Evolutionary conservation across 1,284 basidiomycete genomes (phyloP), one percentile per base, ranked within the genome.

Genomic region (Boletus mariae): DNA sequence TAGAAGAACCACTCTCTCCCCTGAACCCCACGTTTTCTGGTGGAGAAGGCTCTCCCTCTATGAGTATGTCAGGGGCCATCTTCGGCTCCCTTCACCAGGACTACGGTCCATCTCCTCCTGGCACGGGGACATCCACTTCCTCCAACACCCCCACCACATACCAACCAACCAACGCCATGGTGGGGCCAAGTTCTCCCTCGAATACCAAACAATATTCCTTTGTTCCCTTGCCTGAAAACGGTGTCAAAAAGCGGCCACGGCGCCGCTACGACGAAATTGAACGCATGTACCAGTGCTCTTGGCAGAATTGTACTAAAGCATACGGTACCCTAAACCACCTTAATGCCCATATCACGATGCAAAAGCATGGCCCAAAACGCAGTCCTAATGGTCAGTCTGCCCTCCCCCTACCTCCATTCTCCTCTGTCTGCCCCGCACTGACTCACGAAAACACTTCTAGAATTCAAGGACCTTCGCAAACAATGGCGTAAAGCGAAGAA

Each of bases 381-480:
- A 88, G 81, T 67, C 92, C 93, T 8, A 82, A 80, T 57, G 90
- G 91, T 93, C 63, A 69, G 84, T 17, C 12, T 40, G 4, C 26
- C 13, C 20, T 48, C 42, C 17, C 15, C 9, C 26, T 2, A 40
- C 3, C 28, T 2, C 9, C 13, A 13, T 9, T 5, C n/a, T 5
- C 26, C 3, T 37, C 44, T 49, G 25, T n/a, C 31, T 11, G 0
- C 42, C 10, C 17, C 47, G 29, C 53, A n/a, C 55, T 60, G 47
- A 63, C 47, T 31, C 56, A 56, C 47, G 53, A 28, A 32, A 44
- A 8, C 48, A 0, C 56, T 49, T 61, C 17, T 69, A 96, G 95
- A 98, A 76, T 98, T 98, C 79, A 98, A 97, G 70, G 96, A 98
- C 65, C 86, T 97, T 68, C 85, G 95, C 58, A 97, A 95, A 70